Evolutionary conservation across 1,284 basidiomycete genomes (phyloP), one percentile per base, ranked within the genome.

Genomic region (Salmacisia buchloeana): DNA sequence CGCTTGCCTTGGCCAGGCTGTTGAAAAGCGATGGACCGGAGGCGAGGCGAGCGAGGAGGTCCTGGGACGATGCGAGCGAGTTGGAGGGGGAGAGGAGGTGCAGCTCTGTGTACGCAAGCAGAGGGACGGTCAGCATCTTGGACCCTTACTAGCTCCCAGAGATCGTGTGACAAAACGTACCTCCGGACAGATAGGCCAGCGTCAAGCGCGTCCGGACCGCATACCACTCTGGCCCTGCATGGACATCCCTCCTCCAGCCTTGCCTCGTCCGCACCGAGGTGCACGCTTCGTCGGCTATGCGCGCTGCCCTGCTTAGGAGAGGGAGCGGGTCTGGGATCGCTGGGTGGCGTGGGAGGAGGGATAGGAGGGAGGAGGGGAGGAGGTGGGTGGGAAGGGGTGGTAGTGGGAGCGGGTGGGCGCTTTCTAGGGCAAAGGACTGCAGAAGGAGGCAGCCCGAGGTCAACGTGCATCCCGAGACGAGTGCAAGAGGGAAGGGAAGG

Each of bases 111-210:
- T 21, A 27, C 9, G 3, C 18, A n/a, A 49, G 18, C 18, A 46
- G 46, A 21, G n/a, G n/a, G n/a, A n/a, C n/a, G n/a, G n/a, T n/a
- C n/a, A n/a, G n/a, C n/a, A n/a, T n/a, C n/a, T n/a, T n/a, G n/a
- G n/a, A n/a, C n/a, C n/a, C n/a, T n/a, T n/a, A n/a, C n/a, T n/a
- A n/a, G n/a, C n/a, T n/a, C n/a, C n/a, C 41, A 1, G 41, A 2
- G 15, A 1, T 43, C 23, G 2, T 43, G 2, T 43, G 7, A 12
- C 10, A 27, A 2, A 5, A 21, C 46, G 23, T 27, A 52, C 46
- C 46, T 52, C 46, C 46, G 46, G 46, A 21, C 46, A 52, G 29
- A 52, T 52, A 52, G 29, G 46, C 46, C 15, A 52, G 15, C 15
- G 46, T 27, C n/a, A 52, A 25, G 18, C 29, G 15, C 25, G 46